Percentiles rank a stretch among this genome's conserved stretches.
Conservation (phyloP, 1,139 yeast genomes). For the Scheffersomyces insectosa region DNA sequence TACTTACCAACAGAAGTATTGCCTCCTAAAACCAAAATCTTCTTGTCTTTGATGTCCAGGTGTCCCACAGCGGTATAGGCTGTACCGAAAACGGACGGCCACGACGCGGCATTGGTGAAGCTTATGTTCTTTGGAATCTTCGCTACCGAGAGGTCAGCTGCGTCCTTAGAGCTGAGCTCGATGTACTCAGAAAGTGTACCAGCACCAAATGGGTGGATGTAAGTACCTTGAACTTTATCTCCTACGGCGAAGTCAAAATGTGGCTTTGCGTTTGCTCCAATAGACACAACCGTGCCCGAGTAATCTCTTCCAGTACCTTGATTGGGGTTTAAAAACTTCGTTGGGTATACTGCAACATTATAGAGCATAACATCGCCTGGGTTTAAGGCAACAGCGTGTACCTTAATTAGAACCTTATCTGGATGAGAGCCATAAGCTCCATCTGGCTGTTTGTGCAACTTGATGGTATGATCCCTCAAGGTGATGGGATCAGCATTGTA, state of each 20-base stretch:
- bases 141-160: constrained; percentile 37
- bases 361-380: constrained; percentile 65
- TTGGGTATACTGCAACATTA: constrained; percentile 30
- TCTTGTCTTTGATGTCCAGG: constrained; percentile 25
- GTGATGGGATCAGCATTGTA: constrained; percentile 12
- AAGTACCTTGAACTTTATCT: constrained; percentile 65
- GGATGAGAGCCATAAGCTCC: constrained; percentile 37
- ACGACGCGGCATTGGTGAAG: constrained; percentile 57
- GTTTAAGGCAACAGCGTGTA: constrained; percentile 60
- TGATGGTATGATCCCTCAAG: constrained; percentile 12
- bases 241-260: constrained; percentile 48
- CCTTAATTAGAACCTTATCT: constrained; percentile 56
- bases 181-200: constrained; percentile 54
- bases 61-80: constrained; percentile 48
- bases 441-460: constrained; percentile 29
- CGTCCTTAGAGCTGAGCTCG: constrained; percentile 44
- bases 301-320: constrained; percentile 72
- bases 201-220: constrained; percentile 40
- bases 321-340: constrained; percentile 21
- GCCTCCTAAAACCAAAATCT: constrained; percentile 68
- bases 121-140: constrained; percentile 50
- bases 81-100: constrained; percentile 59
- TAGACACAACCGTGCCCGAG: constrained; percentile 60
- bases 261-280: constrained; percentile 46
- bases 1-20: constrained; percentile 71